phyloP scores from a whole-genome alignment of 768 basidiomycete species.

The Termitomyces sp. region DNA sequence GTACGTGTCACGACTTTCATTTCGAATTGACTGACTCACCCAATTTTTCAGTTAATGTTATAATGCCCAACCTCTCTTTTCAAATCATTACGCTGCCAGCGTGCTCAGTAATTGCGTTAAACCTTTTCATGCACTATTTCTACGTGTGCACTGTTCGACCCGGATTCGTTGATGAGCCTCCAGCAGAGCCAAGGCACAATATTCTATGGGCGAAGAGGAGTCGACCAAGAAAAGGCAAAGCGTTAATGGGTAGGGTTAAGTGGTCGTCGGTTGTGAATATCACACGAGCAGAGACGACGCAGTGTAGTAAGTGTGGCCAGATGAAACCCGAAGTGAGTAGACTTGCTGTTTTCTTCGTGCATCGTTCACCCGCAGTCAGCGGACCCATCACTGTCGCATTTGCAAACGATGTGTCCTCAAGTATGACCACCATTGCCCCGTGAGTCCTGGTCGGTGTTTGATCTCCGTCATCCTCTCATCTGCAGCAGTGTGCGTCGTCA shows the following conservation, averaged over 20 bases:
- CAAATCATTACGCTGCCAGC: conserved; percentile 59
- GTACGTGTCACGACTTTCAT: conserved; percentile 22
- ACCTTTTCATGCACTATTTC: conserved; percentile 82
- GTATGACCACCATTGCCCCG: conserved; percentile 90
- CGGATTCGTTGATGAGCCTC: conserved; percentile 69
- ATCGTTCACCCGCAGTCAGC: conserved; percentile 35
- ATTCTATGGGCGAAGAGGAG: conserved; percentile 55
- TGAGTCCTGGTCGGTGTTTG: conserved; percentile 36
- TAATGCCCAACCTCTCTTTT: conserved; percentile 59
- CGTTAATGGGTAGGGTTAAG: conserved; percentile 37
- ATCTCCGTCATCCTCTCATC: conserved; percentile 5
- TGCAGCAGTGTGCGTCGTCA: conserved; percentile 33
- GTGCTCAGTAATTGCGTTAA: conserved; percentile 71
- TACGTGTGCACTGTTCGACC: conserved; percentile 76
- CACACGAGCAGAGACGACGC: conserved; percentile 49
- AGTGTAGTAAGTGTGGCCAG: conserved; percentile 65
- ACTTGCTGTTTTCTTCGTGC: not conserved
- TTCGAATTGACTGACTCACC: not conserved
- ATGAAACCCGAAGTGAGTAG: conserved; percentile 72
- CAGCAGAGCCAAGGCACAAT: conserved; percentile 31
- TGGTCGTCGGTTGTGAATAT: conserved; percentile 49
- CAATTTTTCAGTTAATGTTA: conserved; percentile 60
- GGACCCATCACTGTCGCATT: conserved; percentile 49
- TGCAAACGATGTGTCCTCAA: conserved; percentile 77
- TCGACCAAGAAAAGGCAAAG: conserved; percentile 18